Base-by-base conservation (phyloP, 352 stramenopile genomes). In the Pythium aquatile region DNA sequence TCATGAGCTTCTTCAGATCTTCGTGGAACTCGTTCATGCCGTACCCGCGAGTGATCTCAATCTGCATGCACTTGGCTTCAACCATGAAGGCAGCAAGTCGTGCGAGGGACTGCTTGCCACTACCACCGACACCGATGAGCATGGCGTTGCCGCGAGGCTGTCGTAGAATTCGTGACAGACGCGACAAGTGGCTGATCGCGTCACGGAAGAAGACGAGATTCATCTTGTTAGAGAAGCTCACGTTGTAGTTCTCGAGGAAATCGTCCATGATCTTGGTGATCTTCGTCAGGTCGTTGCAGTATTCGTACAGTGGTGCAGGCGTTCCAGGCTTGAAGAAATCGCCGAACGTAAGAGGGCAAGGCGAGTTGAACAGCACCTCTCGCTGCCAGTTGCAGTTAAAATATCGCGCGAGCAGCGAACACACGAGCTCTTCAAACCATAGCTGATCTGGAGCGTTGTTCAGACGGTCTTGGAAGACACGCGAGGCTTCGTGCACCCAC, bases 171-270 rank as follows among this genome's bases (percentile, higher is more conserved):
- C 96, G 85, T 3, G 84, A 81, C 7, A 98, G 83, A 2, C 94
- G 77, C 2, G 86, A 75, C 10, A 98, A 77, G 58, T 98, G 96
- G 0, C 75, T 83, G 29, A 98, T 84, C 2, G 96, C 96, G 54
- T 98, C 96, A 0, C 79, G 72, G 73, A 98, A 98, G 69, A 98
- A 98, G 0, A 98, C 96, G 20, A 98, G 71, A 48, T 98, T 96
- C 94, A 98, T 98, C 68, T 96, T 93, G 66, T 92, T 98, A 4
- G 93, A 80, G 57, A 96, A 97, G 13, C 67, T 82, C 48, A 97
- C 83, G 69, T 98, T 98, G 78, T 98, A 98, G 55, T 97, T 93
- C 46, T 98, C 93, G 5, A 98, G 70, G 33, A 87, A 88, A 65
- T 98, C 91, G 56, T 98, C 83, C 71, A 98, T 83, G 46, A 97